Evolutionary conservation across 768 basidiomycete species (phyloP).

Genomic region (Lactarius tabidus): DNA sequence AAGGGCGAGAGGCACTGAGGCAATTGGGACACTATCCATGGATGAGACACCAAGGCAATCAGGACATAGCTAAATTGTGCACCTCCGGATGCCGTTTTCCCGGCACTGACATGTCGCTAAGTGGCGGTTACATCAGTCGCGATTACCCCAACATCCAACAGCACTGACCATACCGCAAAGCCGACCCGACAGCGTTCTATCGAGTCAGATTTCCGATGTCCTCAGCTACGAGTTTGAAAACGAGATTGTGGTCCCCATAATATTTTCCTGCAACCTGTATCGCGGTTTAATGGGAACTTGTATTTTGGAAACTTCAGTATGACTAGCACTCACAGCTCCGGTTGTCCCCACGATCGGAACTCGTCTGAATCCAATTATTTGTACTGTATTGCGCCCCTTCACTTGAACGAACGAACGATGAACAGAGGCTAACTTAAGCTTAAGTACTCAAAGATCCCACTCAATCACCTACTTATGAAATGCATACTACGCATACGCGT

Average conservation of each 20-base stretch:
- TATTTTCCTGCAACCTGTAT: neutral
- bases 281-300: too few species aligned
- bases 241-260: neutral
- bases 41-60: too few species aligned
- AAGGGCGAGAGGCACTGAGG: neutral
- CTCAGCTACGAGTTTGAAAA: neutral
- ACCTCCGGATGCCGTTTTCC: neutral
- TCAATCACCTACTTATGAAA: neutral
- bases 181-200: neutral
- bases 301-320: too few species aligned
- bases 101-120: neutral
- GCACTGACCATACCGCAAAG: neutral
- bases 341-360: too few species aligned
- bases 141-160: neutral
- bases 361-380: neutral
- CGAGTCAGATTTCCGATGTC: neutral
- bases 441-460: neutral
- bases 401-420: neutral
- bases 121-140: neutral
- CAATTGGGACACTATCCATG: too few species aligned
- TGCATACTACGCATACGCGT: constrained; percentile 26
- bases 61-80: neutral
- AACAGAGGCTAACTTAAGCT: too few species aligned
- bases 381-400: neutral
- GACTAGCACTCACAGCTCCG: too few species aligned